These are phyloP conservation scores for Obelidium mucronatum DNA, from an alignment of 192 early-diverging fungal species.

Conservation along the genomic window DNA sequence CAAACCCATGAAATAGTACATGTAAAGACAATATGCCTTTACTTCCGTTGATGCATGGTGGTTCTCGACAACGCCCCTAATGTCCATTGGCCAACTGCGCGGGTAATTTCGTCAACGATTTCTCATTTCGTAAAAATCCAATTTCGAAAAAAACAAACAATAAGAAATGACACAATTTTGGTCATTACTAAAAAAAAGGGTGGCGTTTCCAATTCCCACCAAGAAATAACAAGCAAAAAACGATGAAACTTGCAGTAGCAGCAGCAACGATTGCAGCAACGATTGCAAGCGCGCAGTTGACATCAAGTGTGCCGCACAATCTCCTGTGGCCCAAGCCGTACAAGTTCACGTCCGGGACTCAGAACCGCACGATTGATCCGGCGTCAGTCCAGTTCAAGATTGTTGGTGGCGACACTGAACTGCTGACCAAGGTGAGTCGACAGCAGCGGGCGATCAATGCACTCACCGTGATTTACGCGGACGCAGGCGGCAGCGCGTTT, in stretches of 20 bases:
- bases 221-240: neutral
- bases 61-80: neutral
- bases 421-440: no score
- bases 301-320: neutral
- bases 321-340: slow-evolving; percentile 18
- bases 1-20: slow-evolving; percentile 4
- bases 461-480: no score
- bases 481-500: no score
- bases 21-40: slow-evolving; percentile 12
- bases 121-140: no score
- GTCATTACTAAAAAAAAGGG: neutral
- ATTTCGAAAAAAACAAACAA: no score
- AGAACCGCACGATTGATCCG: neutral
- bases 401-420: no score
- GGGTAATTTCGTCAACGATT: no score
- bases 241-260: neutral
- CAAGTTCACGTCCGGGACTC: neutral
- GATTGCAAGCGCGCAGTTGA: neutral
- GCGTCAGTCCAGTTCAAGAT: neutral
- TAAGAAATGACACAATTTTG: no score
- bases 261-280: neutral
- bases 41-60: neutral
- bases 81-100: no score
- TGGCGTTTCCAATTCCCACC: neutral
- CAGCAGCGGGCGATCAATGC: no score